Percentiles rank a stretch among this genome's conserved stretches.
Evolutionary conservation across 345 rosid species (phyloP).

Genomic region (Excoecaria cochinchinensis): DNA sequence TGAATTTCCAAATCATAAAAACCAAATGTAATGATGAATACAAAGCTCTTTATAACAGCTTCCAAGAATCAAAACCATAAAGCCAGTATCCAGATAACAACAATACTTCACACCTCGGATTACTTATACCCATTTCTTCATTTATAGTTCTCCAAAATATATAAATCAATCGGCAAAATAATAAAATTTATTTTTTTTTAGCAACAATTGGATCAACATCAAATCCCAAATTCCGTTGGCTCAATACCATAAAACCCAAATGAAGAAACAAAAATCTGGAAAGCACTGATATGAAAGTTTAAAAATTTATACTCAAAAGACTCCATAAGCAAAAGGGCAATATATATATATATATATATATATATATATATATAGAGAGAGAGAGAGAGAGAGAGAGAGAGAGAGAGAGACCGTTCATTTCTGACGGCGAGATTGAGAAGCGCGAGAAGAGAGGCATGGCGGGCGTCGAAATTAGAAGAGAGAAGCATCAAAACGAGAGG

Average conservation of each 20-base stretch:
- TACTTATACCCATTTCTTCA: background rate
- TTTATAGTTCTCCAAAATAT: background rate
- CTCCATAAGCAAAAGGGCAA: too few species aligned
- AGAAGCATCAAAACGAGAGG: slow-evolving; percentile 66
- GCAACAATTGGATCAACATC: background rate
- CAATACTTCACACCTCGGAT: background rate
- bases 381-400: background rate
- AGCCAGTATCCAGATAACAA: background rate
- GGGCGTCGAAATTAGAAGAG: slow-evolving; percentile 56
- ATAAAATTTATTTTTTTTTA: background rate
- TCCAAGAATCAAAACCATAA: background rate
- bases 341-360: too few species aligned
- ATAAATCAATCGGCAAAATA: background rate
- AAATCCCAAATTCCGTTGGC: background rate
- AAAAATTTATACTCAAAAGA: background rate
- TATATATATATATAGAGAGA: background rate
- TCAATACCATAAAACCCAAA: background rate
- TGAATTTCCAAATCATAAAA: slow-evolving; percentile 1
- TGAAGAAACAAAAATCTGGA: background rate
- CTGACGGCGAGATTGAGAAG: slow-evolving; percentile 79
- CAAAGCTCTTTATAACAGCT: background rate
- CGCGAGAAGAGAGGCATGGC: slow-evolving; percentile 70
- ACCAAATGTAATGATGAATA: background rate
- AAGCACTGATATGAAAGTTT: background rate
- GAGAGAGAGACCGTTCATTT: slow-evolving; percentile 47